A percentile compares a stretch with the other conserved stretches of the same genome.
Conservation (phyloP, 2,329 filamentous ascomycete species). For the Monosporascus sp. region DNA sequence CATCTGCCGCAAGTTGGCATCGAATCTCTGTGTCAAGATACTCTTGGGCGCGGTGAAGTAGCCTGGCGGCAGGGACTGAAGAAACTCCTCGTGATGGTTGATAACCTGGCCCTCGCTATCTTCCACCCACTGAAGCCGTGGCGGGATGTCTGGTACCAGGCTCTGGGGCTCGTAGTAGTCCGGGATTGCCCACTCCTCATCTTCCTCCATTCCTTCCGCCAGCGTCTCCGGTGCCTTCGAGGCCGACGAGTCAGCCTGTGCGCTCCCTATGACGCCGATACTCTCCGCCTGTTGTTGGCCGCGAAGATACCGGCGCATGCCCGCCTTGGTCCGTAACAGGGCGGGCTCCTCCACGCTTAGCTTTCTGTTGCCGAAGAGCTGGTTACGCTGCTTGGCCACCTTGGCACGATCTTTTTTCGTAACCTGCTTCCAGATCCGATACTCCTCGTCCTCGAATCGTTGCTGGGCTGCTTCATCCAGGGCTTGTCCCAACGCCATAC, state of each 20-base stretch:
- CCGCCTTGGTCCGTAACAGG: slow-evolving; percentile 74
- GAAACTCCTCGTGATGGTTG: slow-evolving; percentile 79
- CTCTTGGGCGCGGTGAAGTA: slow-evolving; percentile 72
- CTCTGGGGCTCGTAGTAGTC: slow-evolving; percentile 92
- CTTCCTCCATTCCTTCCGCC: slow-evolving; percentile 90
- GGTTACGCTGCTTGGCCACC: slow-evolving; percentile 78
- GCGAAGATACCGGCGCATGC: slow-evolving; percentile 83
- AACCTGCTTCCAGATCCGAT: slow-evolving; percentile 97
- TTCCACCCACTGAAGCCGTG: slow-evolving; percentile 79
- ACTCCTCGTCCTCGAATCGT: slow-evolving; percentile 84
- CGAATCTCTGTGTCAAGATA: slow-evolving; percentile 71
- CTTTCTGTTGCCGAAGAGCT: slow-evolving; percentile 78
- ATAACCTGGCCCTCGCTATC: slow-evolving; percentile 86
- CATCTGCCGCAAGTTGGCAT: slow-evolving; percentile 88
- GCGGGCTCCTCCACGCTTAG: slow-evolving; percentile 86
- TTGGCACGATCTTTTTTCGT: slow-evolving; percentile 92
- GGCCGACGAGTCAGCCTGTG: slow-evolving; percentile 37
- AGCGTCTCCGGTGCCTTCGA: slow-evolving; percentile 64
- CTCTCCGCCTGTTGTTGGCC: slow-evolving; percentile 67
- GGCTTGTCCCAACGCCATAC: slow-evolving; percentile 57
- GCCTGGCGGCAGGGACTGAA: slow-evolving; percentile 70
- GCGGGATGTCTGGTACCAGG: slow-evolving; percentile 76
- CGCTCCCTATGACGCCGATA: slow-evolving; percentile 34
- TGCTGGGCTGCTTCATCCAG: slow-evolving; percentile 67
- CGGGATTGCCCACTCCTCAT: slow-evolving; percentile 77